Base-by-base conservation (phyloP, 2,329 filamentous ascomycete species). In the Aspergillus carbonarius region DNA sequence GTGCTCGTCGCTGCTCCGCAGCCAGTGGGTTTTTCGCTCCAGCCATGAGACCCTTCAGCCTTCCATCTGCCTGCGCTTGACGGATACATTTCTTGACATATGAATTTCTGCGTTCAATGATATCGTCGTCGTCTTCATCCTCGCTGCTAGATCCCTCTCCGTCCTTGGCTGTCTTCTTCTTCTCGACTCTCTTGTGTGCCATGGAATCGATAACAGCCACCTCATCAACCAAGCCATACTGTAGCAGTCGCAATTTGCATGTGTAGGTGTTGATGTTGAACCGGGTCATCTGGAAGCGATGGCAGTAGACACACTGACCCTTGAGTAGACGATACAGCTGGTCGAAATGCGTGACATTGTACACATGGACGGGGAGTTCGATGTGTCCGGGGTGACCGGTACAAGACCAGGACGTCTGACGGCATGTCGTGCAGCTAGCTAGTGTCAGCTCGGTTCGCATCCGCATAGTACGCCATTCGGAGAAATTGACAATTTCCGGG, bases 341-440 rank as follows among this genome's bases (percentile, higher is more conserved):
- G 72, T 97, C 93, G 82, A 99, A 89, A 71, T 97, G 98, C 1
- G 92, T 90, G n/a, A 93, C 91, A 75, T 99, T 93, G 74, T 98
- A 99, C 54, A 97, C 91, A 48, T 91, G 91, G 12, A 93, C 89
- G 13, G 95, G 93, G 12, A 99, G 87, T 68, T 97, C 92, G 74
- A 99, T 96, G 72, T 99, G 95, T 54, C 95, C 96, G 60, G 90
- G 85, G 79, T 99, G 96, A 58, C 96, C 96, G 6, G 93, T 92
- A 74, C 96, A 99, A 68, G 85, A 85, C 71, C 87, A 84, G 61
- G 88, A 88, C 70, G 88, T 90, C 65, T 96, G 83, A 66, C 93
- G 91, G 79, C 95, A 99, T 74, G 95, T 99, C 68, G 92, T 84
- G 79, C 95, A 99, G 72, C 92, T 96, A 67, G 58, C 58, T 59